These are phyloP conservation scores for Diaporthe citri DNA, from an alignment of 2,329 filamentous ascomycete species.

Conservation along the genomic window DNA sequence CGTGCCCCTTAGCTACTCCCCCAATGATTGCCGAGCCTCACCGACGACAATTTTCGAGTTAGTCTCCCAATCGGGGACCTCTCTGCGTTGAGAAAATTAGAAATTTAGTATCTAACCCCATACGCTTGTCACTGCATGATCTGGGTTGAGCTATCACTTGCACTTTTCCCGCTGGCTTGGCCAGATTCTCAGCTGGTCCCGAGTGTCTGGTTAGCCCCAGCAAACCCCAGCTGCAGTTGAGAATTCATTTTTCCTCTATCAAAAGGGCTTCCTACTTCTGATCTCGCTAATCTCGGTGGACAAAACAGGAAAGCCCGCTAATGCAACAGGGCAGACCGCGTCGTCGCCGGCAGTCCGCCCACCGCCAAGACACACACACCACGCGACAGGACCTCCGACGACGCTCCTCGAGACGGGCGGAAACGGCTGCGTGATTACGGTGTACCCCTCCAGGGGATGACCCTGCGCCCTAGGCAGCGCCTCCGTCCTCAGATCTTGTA, in stretches of 20 bases:
- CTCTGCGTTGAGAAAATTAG: not conserved
- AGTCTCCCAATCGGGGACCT: not conserved
- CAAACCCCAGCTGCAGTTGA: not conserved
- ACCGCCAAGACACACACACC: not conserved
- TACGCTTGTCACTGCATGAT: not conserved
- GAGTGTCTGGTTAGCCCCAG: constrained; percentile 22
- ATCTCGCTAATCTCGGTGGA: constrained; percentile 24
- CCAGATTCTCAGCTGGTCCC: constrained; percentile 21
- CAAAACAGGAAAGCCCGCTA: not conserved
- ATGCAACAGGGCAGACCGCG: not conserved
- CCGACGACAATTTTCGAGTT: not conserved
- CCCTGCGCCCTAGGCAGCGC: not conserved
- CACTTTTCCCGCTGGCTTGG: not conserved
- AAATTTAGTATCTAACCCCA: not conserved
- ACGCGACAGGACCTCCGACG: not conserved
- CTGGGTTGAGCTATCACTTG: not conserved
- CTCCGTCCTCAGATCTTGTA: not conserved
- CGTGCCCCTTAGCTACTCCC: not conserved
- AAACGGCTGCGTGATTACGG: not conserved
- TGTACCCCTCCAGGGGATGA: not conserved
- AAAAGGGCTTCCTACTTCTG: not conserved
- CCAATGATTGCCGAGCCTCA: not conserved
- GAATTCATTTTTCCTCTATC: not conserved
- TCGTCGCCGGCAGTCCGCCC: constrained; percentile 3
- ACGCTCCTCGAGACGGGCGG: not conserved